phyloP scores from a whole-genome alignment of 2,329 filamentous ascomycete species.

The Paracorniculantispora psalliotae region DNA sequence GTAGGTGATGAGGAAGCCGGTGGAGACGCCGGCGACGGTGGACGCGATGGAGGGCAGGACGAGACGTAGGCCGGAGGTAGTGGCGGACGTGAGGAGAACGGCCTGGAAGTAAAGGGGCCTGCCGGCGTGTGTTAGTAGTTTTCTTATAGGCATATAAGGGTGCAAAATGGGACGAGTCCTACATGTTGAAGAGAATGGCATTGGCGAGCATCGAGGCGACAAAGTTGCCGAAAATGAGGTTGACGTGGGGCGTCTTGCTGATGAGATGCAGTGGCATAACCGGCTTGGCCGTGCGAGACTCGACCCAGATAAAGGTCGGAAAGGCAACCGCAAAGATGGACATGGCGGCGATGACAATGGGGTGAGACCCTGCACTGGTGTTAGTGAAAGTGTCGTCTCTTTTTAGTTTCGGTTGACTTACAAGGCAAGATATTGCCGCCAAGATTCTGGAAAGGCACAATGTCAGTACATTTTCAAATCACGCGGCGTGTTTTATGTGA shows the following conservation, averaged over 20 bases:
- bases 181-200: constrained; percentile 56
- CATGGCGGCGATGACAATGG: constrained; percentile 50
- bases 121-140: background rate
- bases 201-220: constrained; percentile 48
- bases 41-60: constrained; percentile 56
- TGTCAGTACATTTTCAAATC: background rate
- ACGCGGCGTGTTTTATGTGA: too few species aligned
- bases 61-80: constrained; percentile 66
- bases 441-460: constrained; percentile 39
- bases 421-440: constrained; percentile 60
- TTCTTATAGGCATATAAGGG: background rate
- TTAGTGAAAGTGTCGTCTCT: background rate
- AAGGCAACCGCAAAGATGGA: constrained; percentile 42
- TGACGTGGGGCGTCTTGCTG: constrained; percentile 44
- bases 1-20: constrained; percentile 58
- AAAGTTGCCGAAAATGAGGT: constrained; percentile 53
- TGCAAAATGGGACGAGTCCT: constrained; percentile 20
- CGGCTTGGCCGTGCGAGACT: constrained; percentile 46
- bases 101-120: constrained; percentile 73
- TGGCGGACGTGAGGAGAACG: constrained; percentile 64
- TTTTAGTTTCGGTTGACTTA: constrained; percentile 26
- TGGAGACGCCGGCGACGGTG: constrained; percentile 49
- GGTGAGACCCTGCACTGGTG: constrained; percentile 46
- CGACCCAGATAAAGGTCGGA: constrained; percentile 47
- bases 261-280: constrained; percentile 57